Evolutionary conservation across 306 rosid genomes (phyloP).

Genomic region (Vigna angularis): DNA sequence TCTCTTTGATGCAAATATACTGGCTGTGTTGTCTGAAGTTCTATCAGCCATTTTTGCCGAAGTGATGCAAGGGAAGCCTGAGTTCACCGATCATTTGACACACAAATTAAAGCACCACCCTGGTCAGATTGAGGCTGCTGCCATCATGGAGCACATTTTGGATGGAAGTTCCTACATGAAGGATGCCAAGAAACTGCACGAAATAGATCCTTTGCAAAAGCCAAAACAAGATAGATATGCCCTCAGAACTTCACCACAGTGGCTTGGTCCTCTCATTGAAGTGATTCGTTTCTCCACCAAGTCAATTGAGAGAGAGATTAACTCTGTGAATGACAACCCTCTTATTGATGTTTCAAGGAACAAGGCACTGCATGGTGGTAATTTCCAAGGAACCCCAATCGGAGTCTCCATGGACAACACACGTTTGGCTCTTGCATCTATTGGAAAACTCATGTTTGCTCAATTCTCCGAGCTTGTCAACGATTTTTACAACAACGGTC

Average conservation of each 20-base stretch:
- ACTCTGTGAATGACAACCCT: slow-evolving; percentile 91
- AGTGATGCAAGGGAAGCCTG: slow-evolving; percentile 94
- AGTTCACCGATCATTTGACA: slow-evolving; percentile 86
- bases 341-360: slow-evolving; percentile 89
- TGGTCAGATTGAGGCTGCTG: slow-evolving; percentile 96
- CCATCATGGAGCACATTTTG: slow-evolving; percentile 90
- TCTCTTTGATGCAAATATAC: slow-evolving; percentile 75
- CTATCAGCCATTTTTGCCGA: slow-evolving; percentile 81
- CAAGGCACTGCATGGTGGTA: slow-evolving; percentile 91
- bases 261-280: slow-evolving; percentile 91
- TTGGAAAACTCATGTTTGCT: slow-evolving; percentile 91
- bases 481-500: slow-evolving; percentile 83
- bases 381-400: slow-evolving; percentile 94
- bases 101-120: slow-evolving; percentile 94
- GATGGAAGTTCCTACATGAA: slow-evolving; percentile 89
- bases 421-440: slow-evolving; percentile 82
- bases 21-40: slow-evolving; percentile 70
- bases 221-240: slow-evolving; percentile 93
- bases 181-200: slow-evolving; percentile 74
- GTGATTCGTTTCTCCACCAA: slow-evolving; percentile 84
- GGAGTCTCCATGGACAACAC: slow-evolving; percentile 98
- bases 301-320: slow-evolving; percentile 88
- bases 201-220: slow-evolving; percentile 80
- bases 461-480: slow-evolving; percentile 91
- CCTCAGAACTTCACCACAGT: slow-evolving; percentile 87